phyloP scores from a whole-genome alignment of 495 filamentous ascomycete genomes.

The Neurospora cerealis region DNA sequence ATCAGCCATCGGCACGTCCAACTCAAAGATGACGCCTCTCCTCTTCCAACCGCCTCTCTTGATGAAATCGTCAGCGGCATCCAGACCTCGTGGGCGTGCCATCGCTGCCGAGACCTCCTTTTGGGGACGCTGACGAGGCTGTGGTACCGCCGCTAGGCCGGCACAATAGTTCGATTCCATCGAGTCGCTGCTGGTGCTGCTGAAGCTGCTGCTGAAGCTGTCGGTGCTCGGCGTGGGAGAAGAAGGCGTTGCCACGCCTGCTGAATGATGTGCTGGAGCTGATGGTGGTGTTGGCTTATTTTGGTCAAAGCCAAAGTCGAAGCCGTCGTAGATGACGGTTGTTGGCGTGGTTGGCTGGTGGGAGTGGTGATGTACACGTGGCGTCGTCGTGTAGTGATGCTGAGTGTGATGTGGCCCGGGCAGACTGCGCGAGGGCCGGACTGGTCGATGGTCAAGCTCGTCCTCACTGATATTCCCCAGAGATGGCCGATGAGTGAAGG shows the following conservation, averaged over 20 bases:
- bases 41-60: slow-evolving; percentile 41
- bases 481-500: not conserved
- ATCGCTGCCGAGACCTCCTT: slow-evolving; percentile 1
- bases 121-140: slow-evolving; percentile 1
- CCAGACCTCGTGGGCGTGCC: slow-evolving; percentile 7
- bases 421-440: slow-evolving; percentile 11
- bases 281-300: not conserved
- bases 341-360: not conserved
- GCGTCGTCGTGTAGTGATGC: not conserved
- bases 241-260: not conserved
- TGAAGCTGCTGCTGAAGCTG: slow-evolving; percentile 7
- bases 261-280: not conserved
- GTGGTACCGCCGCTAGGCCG: not conserved
- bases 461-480: not conserved
- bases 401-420: not conserved
- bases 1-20: slow-evolving; percentile 11
- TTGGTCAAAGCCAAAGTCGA: slow-evolving; percentile 25
- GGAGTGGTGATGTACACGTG: not conserved
- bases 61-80: slow-evolving; percentile 28
- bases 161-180: not conserved
- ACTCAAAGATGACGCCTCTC: slow-evolving; percentile 35
- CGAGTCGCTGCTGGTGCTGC: not conserved
- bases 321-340: slow-evolving; percentile 25
- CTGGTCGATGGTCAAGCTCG: slow-evolving; percentile 11
- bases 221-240: slow-evolving; percentile 7